Evolutionary conservation across 257 asterid species (phyloP).

Genomic region (Galeopsis tetrahit): DNA sequence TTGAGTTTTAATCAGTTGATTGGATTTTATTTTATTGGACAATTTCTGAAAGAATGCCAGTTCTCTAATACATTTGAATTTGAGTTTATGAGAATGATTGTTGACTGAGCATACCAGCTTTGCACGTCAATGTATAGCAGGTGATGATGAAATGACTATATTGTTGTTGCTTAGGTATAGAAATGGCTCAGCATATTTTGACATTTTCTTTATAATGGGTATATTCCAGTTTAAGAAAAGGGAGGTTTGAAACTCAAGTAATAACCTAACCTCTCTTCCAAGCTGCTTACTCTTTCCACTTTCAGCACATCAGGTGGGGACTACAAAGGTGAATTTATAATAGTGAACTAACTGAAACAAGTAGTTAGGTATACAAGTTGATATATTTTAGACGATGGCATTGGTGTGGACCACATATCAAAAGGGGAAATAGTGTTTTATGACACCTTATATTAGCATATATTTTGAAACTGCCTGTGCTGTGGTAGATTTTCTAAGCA

Average conservation of each 20-base stretch:
- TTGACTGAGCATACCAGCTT: background rate
- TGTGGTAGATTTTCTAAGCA: background rate
- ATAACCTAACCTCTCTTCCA: constrained; percentile 7
- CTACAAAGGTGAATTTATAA: background rate
- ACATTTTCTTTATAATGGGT: background rate
- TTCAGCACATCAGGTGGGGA: background rate
- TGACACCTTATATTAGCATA: background rate
- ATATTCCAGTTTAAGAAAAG: constrained; percentile 2
- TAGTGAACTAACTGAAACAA: background rate
- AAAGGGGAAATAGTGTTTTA: background rate
- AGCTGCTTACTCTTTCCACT: background rate
- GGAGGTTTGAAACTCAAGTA: background rate
- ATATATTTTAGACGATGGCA: background rate
- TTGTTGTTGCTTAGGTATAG: background rate
- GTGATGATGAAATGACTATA: background rate
- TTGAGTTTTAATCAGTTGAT: too few species aligned
- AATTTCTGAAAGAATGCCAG: background rate
- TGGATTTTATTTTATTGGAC: background rate
- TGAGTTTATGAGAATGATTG: constrained; percentile 2
- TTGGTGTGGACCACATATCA: background rate
- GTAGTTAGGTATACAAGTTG: background rate
- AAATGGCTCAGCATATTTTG: background rate
- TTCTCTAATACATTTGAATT: background rate
- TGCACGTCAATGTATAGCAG: background rate
- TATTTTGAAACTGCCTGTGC: background rate